Evolutionary conservation across 164 flowering plant genomes (phyloP), one percentile per base, ranked within the genome.

Genomic region (Vitis riparia): DNA sequence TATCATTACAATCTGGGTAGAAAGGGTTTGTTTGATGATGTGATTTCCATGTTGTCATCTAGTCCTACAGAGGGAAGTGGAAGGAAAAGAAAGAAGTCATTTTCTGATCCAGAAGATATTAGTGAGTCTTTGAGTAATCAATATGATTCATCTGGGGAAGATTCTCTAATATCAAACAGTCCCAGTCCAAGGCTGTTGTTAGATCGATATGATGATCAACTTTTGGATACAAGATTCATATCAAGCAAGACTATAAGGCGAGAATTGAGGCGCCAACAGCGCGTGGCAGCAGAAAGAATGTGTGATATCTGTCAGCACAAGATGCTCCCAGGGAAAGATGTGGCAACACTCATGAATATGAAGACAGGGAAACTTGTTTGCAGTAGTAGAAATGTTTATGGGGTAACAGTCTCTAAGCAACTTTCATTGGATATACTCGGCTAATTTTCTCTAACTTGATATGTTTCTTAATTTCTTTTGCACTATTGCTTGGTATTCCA

Each of bases 251-350:
- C 75, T 19, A 11, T 77, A 48, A 86, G 99, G 75, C 81, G 84
- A 67, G 92, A 84, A 60, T 59, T 90, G 78, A 91, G 94, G 77
- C 68, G 76, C 73, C 89, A 83, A 61, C 90, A 90, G 47, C 87
- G 84, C 48, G 67, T 85, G 49, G 97, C 91, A 23, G 75, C 97
- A 62, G 91, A 87, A 68, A 85, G 89, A 77, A 73, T 80, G 78
- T 95, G 99, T 76, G 93, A 83, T 68, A 81, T 95, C 51, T 93
- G 99, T 73, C 89, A 88, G 62, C 92, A 87, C 37, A 89, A 81
- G 83, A 87, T 95, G 85, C 92, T 93, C 53, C 95, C 92, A 11
- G 93, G 89, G 61, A 93, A 93, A 77, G 97, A 96, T 83, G 98
- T 91, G 48, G 91, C 99, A 14, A 70, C 97, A 49, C 84, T 96